Evolutionary conservation across 176 grass and related monocot species (phyloP), one percentile per base, ranked within the genome.

Genomic region (Thalia dealbata): DNA sequence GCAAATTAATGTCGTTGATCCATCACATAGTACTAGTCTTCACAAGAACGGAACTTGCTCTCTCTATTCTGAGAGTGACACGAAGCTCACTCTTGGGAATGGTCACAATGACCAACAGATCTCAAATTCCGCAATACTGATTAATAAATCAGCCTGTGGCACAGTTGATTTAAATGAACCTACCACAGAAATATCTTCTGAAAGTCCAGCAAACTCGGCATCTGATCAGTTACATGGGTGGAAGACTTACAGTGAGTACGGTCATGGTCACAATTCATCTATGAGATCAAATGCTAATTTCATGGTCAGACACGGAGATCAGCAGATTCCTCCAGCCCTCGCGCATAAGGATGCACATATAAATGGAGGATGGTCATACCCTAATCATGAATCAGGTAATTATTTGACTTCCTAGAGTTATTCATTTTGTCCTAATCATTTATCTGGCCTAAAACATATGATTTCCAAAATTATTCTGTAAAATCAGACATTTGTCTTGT

Each of bases 251-350:
- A 71, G 60, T 79, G 38, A 65, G 25, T 65, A 75, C 14, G 81
- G 72, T 43, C 74, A 81, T 41, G 26, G 19, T 3, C 61, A 48
- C 73, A 27, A 78, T 74, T 35, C 50, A 56, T 80, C 77, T 50
- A 23, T 23, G 56, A 65, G 52, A 80, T 69, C 82, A 78, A 83
- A 29, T 78, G 82, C 85, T 68, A 64, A 69, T 78, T 85, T 88
- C 66, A 73, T 86, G 22, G 80, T 78, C 50, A 73, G 78, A 75
- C 74, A 61, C 67, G 46, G 23, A 41, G 70, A 88, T 26, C 84
- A 92, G 84, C 59, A 87, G 60, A 82, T 81, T 81, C 77, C 80
- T 70, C 88, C 84, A 73, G 84, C 85, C 67, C 89, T 85, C 65
- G 81, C 87, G 50, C 61, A 70, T 60, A 76, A 64, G 67, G 77